phyloP scores from a whole-genome alignment of 192 early-diverging fungal species.

The Podochytrium sp. region DNA sequence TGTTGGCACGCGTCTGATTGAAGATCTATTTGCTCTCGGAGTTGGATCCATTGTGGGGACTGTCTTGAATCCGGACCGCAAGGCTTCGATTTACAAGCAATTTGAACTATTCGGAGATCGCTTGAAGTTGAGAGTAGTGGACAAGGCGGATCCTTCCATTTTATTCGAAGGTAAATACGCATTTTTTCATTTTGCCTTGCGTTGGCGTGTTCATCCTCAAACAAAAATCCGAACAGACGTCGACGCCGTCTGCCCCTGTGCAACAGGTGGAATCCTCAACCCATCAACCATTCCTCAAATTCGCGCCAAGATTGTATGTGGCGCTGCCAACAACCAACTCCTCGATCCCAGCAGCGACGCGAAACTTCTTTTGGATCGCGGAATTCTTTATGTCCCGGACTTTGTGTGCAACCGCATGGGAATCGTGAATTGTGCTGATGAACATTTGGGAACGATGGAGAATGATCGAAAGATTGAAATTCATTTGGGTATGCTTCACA shows the following conservation, averaged over 20 bases:
- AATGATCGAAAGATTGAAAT: conserved; percentile 45
- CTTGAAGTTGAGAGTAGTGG: conserved; percentile 34
- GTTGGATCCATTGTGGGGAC: conserved; percentile 35
- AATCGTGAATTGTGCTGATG: conserved; percentile 56
- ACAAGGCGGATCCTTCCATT: conserved; percentile 34
- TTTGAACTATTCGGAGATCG: conserved; percentile 27
- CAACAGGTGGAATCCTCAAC: conserved; percentile 47
- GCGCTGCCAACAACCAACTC: conserved; percentile 55
- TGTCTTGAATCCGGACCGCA: conserved; percentile 33
- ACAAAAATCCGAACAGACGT: conserved; percentile 31
- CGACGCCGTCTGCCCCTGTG: conserved; percentile 49
- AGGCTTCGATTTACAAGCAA: conserved; percentile 5
- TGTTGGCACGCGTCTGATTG: conserved; percentile 39
- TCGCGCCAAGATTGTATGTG: conserved; percentile 47
- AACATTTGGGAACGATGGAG: conserved; percentile 42
- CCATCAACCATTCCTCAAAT: conserved; percentile 42
- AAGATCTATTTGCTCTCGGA: conserved; percentile 34
- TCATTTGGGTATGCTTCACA: conserved; percentile 43
- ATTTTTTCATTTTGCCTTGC: too few species aligned
- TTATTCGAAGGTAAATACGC: conserved; percentile 29
- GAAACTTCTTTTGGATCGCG: conserved; percentile 35
- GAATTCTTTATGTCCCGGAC: conserved; percentile 51
- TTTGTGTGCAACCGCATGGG: conserved; percentile 39
- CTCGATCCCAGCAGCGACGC: conserved; percentile 32
- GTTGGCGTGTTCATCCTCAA: too few species aligned